phyloP scores from a whole-genome alignment of 495 filamentous ascomycete species.

The Podospora australis region DNA sequence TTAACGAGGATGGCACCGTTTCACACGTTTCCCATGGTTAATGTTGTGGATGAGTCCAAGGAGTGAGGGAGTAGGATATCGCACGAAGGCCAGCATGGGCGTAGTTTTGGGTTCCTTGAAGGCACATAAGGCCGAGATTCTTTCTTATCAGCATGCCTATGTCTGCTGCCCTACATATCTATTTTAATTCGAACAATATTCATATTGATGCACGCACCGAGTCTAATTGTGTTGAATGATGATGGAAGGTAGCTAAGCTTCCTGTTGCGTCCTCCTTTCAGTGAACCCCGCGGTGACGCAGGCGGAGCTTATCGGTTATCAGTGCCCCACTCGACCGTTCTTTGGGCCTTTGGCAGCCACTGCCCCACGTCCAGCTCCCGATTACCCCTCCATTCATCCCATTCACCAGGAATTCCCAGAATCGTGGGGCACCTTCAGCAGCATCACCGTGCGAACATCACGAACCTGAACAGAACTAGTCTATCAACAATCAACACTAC shows the following conservation, averaged over 20 bases:
- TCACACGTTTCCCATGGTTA: constrained; percentile 58
- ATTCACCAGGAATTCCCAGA: no score
- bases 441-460: not conserved
- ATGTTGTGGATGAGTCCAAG: not conserved
- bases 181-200: no score
- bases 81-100: not conserved
- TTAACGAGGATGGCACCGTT: constrained; percentile 68
- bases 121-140: no score
- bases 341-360: not conserved
- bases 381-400: constrained; percentile 18
- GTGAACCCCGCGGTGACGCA: no score
- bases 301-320: not conserved
- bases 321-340: not conserved
- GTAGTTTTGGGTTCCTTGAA: no score
- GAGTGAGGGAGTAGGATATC: no score
- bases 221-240: no score
- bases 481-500: not conserved
- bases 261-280: no score
- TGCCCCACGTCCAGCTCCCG: not conserved
- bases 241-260: no score
- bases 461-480: not conserved
- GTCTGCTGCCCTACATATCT: no score
- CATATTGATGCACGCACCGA: no score
- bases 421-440: constrained; percentile 19
- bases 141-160: no score